Evolutionary conservation across 768 basidiomycete genomes (phyloP), one percentile per base, ranked within the genome.

Genomic region (button mushroom (Agaricus bisporus)): DNA sequence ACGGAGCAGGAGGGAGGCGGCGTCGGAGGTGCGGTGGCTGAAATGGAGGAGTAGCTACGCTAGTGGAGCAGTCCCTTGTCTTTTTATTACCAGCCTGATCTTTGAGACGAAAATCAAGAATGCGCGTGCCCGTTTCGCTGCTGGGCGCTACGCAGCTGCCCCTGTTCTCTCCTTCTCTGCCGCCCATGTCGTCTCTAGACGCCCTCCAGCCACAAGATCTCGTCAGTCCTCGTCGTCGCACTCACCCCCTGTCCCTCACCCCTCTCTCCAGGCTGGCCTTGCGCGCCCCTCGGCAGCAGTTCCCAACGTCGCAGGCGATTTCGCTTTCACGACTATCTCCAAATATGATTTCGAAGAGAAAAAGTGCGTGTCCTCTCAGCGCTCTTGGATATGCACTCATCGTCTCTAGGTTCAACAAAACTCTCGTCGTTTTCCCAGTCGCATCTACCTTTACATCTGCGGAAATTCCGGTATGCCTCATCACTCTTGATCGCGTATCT

Each of bases 271-370:
- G 74, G 61, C 91, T 47, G 66, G 80, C 63, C 75, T 93, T 39
- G 79, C 78, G 10, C 75, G 91, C 50, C 85, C 91, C 5, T 81
- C 83, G 1, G 63, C 61, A 11, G 87, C 85, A 5, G 69, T 81
- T n/a, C 77, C 88, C 15, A 92, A 90, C 61, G 66, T 73, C 14
- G 73, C 70, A 0, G 90, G 87, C 20, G 83, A 88, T 67, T 68
- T 94, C 59, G 80, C 82, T 20, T 64, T 91, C 55, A 73, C 88
- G 17, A 72, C 84, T 2, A 72, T 82, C 63, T 82, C 77, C 68
- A 79, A 83, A 66, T 88, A 83, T 65, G 85, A 85, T 11, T 77
- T 91, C 55, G 73, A 83, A 47, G 82, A 86, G 53, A 83, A 86
- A 64, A 84, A 84, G 88, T 91, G 26, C 18, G 37, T 48, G 15